Evolutionary conservation across 2,329 filamentous ascomycete species (phyloP).

Genomic region (Fusarium sp.): DNA sequence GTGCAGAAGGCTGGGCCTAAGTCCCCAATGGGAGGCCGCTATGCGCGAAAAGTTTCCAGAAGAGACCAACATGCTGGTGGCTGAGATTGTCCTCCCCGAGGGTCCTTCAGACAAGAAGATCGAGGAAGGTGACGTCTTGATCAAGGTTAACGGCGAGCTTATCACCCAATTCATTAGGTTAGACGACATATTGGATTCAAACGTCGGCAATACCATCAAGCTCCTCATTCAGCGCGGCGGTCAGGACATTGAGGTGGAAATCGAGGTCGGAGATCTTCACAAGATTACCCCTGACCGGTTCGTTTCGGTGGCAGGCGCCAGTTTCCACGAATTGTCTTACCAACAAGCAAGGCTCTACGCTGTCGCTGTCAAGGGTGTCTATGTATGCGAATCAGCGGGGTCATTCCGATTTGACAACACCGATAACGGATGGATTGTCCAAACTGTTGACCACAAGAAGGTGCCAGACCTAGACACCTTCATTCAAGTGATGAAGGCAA

Average conservation of each 20-base stretch:
- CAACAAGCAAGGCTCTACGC: conserved; percentile 97
- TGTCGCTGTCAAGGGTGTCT: conserved; percentile 91
- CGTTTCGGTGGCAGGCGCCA: conserved; percentile 91
- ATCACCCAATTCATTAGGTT: conserved; percentile 93
- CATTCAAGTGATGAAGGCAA: conserved; percentile 88
- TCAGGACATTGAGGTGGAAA: conserved; percentile 85
- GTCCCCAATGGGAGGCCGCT: conserved; percentile 85
- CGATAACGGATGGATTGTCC: conserved; percentile 92
- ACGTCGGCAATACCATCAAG: conserved; percentile 81
- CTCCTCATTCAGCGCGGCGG: conserved; percentile 91
- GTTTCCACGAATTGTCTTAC: conserved; percentile 96
- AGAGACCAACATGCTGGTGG: conserved; percentile 96
- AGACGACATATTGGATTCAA: conserved; percentile 92
- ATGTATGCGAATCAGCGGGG: conserved; percentile 92
- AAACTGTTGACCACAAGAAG: conserved; percentile 91
- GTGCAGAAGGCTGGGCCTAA: conserved; percentile 88
- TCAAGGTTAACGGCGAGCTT: conserved; percentile 93
- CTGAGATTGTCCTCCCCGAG: conserved; percentile 92
- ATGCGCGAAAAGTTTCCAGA: conserved; percentile 87
- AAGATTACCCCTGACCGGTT: conserved; percentile 96
- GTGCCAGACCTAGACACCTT: conserved; percentile 90
- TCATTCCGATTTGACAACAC: conserved; percentile 95
- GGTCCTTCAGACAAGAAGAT: conserved; percentile 90
- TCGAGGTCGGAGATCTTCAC: conserved; percentile 90
- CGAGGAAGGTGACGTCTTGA: conserved; percentile 92